These are phyloP conservation scores for Dysphania ambrosioides DNA, from an alignment of 148 eudicot species.

Conservation along the genomic window DNA sequence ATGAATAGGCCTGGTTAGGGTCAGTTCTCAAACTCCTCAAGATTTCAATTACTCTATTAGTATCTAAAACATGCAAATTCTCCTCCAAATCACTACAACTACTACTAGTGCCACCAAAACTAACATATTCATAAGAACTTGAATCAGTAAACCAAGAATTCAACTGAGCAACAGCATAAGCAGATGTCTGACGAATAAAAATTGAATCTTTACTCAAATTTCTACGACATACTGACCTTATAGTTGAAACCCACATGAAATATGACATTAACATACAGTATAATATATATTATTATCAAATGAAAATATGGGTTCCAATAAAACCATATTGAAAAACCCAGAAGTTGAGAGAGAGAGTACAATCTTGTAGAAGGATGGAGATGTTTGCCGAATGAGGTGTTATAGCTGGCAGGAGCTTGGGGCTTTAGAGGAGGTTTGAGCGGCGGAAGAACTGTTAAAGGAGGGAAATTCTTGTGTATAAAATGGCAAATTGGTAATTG, in stretches of 20 bases:
- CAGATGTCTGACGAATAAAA: slow-evolving; percentile 34
- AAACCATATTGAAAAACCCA: not conserved
- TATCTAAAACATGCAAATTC: slow-evolving; percentile 23
- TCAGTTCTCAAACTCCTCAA: slow-evolving; percentile 33
- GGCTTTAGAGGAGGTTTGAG: too few species aligned
- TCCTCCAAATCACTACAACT: slow-evolving; percentile 8
- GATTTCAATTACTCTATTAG: slow-evolving; percentile 36
- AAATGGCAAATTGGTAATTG: too few species aligned
- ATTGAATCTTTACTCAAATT: slow-evolving; percentile 17
- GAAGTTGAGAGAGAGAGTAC: not conserved
- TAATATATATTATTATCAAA: not conserved
- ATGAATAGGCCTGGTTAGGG: slow-evolving; percentile 43
- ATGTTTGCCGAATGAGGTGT: too few species aligned
- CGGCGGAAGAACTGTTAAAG: too few species aligned
- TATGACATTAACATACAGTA: not conserved
- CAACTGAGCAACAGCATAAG: slow-evolving; percentile 38
- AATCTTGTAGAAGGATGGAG: not conserved
- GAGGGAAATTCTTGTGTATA: too few species aligned
- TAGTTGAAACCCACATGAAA: slow-evolving; percentile 27
- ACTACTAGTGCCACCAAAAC: not conserved
- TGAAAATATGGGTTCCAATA: not conserved
- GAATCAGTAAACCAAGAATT: slow-evolving; percentile 36
- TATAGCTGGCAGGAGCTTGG: too few species aligned
- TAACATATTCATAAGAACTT: slow-evolving; percentile 38
- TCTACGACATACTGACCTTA: slow-evolving; percentile 36